Percentiles rank a stretch among this genome's conserved stretches.
Evolutionary conservation across 495 filamentous ascomycete species (phyloP).

Genomic region (Penicillium silybi): DNA sequence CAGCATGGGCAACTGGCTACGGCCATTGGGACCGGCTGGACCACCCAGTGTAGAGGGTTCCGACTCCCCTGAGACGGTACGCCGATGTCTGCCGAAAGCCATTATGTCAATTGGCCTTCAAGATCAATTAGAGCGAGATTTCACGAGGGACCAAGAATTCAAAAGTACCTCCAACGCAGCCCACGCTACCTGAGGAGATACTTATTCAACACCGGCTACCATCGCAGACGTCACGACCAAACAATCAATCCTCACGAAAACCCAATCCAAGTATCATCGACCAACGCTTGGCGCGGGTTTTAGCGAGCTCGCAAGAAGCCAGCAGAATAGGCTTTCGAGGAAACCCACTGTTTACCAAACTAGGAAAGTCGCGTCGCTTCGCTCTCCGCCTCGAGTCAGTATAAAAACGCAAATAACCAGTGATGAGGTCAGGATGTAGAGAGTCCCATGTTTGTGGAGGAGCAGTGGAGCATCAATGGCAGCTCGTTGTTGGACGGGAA

Average conservation of each 20-base stretch:
- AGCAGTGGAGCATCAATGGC: background rate
- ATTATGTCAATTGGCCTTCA: background rate
- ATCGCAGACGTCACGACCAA: conserved; percentile 20
- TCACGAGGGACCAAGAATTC: background rate
- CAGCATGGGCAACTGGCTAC: conserved; percentile 40
- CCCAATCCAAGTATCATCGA: conserved; percentile 19
- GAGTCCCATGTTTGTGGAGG: background rate
- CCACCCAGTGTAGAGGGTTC: conserved; percentile 8
- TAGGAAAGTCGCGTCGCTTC: background rate
- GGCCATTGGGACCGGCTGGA: conserved; percentile 1
- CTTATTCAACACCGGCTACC: background rate
- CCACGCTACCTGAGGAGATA: background rate
- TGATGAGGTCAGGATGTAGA: conserved; percentile 17
- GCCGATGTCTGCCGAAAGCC: conserved; percentile 9
- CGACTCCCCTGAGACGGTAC: background rate
- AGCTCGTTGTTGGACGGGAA: conserved; percentile 1
- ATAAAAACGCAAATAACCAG: background rate
- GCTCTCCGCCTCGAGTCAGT: no score
- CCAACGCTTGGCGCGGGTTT: background rate
- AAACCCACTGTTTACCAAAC: background rate
- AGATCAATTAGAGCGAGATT: background rate
- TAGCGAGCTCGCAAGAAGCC: background rate
- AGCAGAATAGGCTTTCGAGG: background rate
- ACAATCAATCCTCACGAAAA: no score
- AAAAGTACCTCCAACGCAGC: background rate